Conservation (phyloP, 140 eudicot species). For the Bidens hawaiensis region DNA sequence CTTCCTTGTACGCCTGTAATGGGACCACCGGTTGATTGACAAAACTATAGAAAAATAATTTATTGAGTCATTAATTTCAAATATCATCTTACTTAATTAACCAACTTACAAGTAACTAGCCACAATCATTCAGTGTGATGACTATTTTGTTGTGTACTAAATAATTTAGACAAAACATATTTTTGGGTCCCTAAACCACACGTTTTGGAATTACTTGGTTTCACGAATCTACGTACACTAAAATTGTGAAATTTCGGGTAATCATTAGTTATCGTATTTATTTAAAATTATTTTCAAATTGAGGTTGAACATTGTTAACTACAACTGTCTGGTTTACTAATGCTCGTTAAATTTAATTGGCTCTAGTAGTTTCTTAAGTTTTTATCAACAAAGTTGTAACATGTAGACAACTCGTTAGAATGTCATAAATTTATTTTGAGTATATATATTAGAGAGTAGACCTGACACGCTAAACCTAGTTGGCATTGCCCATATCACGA, state of each 20-base stretch:
- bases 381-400: no score
- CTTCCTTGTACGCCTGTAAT: background rate
- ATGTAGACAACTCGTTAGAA: no score
- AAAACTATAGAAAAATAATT: background rate
- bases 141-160: background rate
- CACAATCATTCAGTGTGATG: conserved; percentile 2
- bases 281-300: background rate
- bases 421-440: no score
- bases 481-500: background rate
- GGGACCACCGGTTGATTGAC: conserved; percentile 13
- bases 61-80: no score
- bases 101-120: conserved; percentile 6
- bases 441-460: no score
- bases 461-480: no score
- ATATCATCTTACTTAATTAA: no score
- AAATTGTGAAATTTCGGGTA: background rate
- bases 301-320: no score
- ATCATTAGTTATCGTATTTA: background rate
- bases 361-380: no score
- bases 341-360: no score
- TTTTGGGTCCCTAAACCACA: background rate
- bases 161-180: background rate
- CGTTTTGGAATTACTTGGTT: background rate
- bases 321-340: no score
- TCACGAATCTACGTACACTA: background rate